Conservation (phyloP, 441 rosid genomes). For the Isatis lusitanica region DNA sequence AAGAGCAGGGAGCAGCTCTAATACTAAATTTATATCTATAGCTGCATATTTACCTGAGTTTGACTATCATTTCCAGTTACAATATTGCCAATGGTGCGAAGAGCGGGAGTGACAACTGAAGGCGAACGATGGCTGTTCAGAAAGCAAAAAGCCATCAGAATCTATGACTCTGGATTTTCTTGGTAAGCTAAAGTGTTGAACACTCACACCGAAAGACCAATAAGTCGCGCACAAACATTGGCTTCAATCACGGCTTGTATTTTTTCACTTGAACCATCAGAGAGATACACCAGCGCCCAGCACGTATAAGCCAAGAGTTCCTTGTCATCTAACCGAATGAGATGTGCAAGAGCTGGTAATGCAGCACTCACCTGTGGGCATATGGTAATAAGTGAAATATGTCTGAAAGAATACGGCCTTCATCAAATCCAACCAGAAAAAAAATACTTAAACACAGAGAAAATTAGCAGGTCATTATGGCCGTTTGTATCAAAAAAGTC, state of each 20-base stretch:
- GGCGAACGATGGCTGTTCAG: slow-evolving; percentile 54
- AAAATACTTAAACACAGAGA: background rate
- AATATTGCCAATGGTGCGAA: slow-evolving; percentile 64
- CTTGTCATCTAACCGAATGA: slow-evolving; percentile 57
- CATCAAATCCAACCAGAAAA: slow-evolving; percentile 4
- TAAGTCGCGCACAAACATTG: slow-evolving; percentile 56
- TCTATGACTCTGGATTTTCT: slow-evolving; percentile 10
- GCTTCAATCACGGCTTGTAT: slow-evolving; percentile 60
- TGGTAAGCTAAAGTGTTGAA: slow-evolving; percentile 22
- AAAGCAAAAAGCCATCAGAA: slow-evolving; percentile 25
- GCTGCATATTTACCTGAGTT: slow-evolving; percentile 48
- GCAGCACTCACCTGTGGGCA: slow-evolving; percentile 53
- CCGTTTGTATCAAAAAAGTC: background rate
- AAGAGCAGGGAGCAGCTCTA: background rate
- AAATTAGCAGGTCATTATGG: background rate
- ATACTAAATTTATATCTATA: background rate
- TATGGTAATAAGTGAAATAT: slow-evolving; percentile 18
- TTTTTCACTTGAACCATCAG: slow-evolving; percentile 56
- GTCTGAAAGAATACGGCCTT: slow-evolving; percentile 20
- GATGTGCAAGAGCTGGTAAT: slow-evolving; percentile 54
- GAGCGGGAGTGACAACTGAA: slow-evolving; percentile 55
- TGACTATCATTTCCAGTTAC: slow-evolving; percentile 66
- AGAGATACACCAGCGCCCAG: slow-evolving; percentile 59
- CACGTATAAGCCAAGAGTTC: slow-evolving; percentile 62
- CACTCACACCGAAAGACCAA: slow-evolving; percentile 59